Conservation (phyloP, 371 early-diverging fungal species). For the Zancudomyces culisetae region DNA sequence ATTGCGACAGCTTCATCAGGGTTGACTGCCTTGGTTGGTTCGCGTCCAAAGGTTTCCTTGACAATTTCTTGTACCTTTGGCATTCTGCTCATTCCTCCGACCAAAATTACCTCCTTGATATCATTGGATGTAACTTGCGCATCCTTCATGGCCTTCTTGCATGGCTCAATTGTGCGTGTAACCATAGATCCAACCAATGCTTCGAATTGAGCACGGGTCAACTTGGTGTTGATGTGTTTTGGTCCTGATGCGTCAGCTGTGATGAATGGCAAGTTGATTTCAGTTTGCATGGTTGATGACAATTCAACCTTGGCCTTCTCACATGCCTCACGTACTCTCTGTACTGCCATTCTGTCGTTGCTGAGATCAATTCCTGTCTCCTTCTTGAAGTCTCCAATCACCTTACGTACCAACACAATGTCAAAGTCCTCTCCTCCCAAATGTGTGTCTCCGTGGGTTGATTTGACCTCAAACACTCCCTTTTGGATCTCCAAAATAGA, state of each 20-base stretch:
- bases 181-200: constrained; percentile 59
- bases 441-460: constrained; percentile 92
- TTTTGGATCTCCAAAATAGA: constrained; percentile 93
- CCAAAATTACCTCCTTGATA: constrained; percentile 93
- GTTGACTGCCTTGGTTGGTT: constrained; percentile 88
- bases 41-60: constrained; percentile 69
- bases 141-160: constrained; percentile 93
- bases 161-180: constrained; percentile 79
- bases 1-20: constrained; percentile 99
- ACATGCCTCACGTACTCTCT: constrained; percentile 89
- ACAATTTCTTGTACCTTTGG: constrained; percentile 93
- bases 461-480: constrained; percentile 97
- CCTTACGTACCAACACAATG: constrained; percentile 57
- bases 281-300: constrained; percentile 77
- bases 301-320: constrained; percentile 98
- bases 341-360: constrained; percentile 76
- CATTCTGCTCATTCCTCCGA: constrained; percentile 98
- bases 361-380: constrained; percentile 54
- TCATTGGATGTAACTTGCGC: constrained; percentile 64
- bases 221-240: constrained; percentile 85
- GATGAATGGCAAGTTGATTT: constrained; percentile 91
- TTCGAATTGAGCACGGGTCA: constrained; percentile 88
- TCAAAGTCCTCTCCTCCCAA: constrained; percentile 99
- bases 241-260: constrained; percentile 82
- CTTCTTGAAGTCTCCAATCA: constrained; percentile 76